Conservation (phyloP, 2,329 filamentous ascomycete species). For the Fusarium kyushuense region DNA sequence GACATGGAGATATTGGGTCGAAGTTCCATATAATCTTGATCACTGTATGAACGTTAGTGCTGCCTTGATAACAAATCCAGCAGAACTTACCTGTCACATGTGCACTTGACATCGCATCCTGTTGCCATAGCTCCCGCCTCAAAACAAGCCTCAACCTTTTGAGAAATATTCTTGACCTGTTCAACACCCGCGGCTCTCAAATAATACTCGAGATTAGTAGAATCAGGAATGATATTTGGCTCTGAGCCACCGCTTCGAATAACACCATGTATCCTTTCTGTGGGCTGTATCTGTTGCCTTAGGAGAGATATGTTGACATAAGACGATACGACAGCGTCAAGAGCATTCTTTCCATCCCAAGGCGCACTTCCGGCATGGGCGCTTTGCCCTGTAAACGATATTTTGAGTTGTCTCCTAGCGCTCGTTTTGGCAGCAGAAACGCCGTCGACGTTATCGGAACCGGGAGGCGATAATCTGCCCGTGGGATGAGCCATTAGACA, state of each 20-base stretch:
- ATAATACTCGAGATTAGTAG: conserved; percentile 55
- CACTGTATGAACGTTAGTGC: conserved; percentile 10
- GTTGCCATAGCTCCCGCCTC: conserved; percentile 56
- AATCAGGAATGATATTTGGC: conserved; percentile 68
- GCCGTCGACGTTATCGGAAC: conserved; percentile 35
- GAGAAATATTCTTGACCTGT: conserved; percentile 51
- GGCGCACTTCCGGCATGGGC: conserved; percentile 69
- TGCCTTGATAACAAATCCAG: accelerated
- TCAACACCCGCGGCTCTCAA: conserved; percentile 47
- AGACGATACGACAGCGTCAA: conserved; percentile 66
- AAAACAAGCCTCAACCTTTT: conserved; percentile 56
- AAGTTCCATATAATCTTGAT: conserved; percentile 42
- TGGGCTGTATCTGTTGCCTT: conserved; percentile 67
- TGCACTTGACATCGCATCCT: conserved; percentile 61
- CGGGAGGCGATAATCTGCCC: conserved; percentile 10
- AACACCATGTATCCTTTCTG: conserved; percentile 63
- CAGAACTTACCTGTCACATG: conserved; percentile 29
- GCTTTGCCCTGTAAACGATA: conserved; percentile 65
- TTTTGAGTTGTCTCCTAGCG: conserved; percentile 63
- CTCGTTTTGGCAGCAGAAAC: conserved; percentile 60
- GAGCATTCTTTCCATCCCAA: conserved; percentile 70
- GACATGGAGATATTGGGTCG: conserved; percentile 33
- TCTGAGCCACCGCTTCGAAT: conserved; percentile 65
- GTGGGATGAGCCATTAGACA: conserved; percentile 49
- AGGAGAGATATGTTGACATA: conserved; percentile 64